These are phyloP conservation scores for Hypoxylon sp. DNA, from an alignment of 2,329 filamentous ascomycete species.

Conservation along the genomic window DNA sequence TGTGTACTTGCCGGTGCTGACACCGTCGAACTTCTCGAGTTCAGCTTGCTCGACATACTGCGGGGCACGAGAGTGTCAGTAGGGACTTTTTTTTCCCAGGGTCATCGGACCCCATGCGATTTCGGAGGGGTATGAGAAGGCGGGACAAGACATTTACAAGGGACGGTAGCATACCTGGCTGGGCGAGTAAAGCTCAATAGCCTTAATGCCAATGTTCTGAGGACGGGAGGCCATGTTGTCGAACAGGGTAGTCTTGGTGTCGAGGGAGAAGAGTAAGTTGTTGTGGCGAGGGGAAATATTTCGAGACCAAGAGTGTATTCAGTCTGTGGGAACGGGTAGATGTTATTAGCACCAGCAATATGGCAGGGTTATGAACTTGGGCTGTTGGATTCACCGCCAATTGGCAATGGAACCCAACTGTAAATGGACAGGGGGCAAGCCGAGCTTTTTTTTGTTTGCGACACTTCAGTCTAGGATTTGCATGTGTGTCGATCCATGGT, in stretches of 20 bases:
- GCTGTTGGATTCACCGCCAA: conserved; percentile 50
- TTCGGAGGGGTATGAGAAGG: conserved; percentile 40
- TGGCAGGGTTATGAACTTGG: conserved; percentile 44
- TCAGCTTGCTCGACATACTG: conserved; percentile 88
- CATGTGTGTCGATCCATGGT: conserved; percentile 44
- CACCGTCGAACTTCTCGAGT: conserved; percentile 89
- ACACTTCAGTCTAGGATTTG: conserved; percentile 37
- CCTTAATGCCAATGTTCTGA: conserved; percentile 92
- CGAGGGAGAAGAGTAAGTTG: conserved; percentile 21
- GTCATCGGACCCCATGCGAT: conserved; percentile 34
- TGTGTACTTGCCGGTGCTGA: conserved; percentile 86
- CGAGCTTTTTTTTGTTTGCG: conserved; percentile 33
- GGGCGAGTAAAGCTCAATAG: conserved; percentile 91
- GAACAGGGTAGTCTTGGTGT: conserved; percentile 28
- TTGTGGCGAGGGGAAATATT: conserved; percentile 26
- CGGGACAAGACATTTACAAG: conserved; percentile 18
- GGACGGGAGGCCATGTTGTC: conserved; percentile 78
- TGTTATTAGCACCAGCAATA: conserved; percentile 41
- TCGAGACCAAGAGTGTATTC: conserved; percentile 31
- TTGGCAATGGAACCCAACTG: conserved; percentile 48
- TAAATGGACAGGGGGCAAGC: conserved; percentile 34
- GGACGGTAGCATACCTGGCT: conserved; percentile 75
- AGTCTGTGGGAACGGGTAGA: conserved; percentile 38
- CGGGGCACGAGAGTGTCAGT: conserved; percentile 45
- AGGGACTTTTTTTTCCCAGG: conserved; percentile 34